Conservation (phyloP, 331 rosid species). For the Telfairia occidentalis region DNA sequence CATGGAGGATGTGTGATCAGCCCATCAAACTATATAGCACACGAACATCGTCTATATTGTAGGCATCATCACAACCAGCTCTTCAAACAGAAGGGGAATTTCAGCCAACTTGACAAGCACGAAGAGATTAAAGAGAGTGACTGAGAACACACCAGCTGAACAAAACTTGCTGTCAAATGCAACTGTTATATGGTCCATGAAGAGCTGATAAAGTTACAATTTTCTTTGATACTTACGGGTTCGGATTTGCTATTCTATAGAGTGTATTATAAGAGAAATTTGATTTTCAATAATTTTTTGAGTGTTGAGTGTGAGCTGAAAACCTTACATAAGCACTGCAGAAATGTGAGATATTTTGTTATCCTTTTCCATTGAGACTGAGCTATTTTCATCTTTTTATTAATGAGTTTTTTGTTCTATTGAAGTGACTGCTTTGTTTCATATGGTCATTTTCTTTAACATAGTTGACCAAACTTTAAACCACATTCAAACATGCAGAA, state of each 20-base stretch:
- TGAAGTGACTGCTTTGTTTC: not conserved
- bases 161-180: not conserved
- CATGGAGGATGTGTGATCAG: conserved; percentile 90
- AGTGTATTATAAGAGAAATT: not conserved
- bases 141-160: conserved; percentile 30
- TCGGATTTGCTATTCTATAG: not conserved
- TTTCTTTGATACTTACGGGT: not conserved
- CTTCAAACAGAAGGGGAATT: conserved; percentile 81
- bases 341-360: not conserved
- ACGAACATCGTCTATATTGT: conserved; percentile 75
- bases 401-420: not conserved
- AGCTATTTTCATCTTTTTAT: not conserved
- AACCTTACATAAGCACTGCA: conserved; percentile 2
- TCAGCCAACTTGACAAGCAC: conserved; percentile 65
- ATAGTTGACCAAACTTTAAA: not conserved
- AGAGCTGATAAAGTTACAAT: not conserved
- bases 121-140: conserved; percentile 30
- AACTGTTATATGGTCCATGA: not conserved
- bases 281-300: conserved; percentile 3
- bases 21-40: conserved; percentile 88
- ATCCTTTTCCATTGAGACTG: conserved; percentile 8
- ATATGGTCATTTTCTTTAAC: not conserved
- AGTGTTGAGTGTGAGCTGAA: not conserved
- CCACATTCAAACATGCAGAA: not conserved
- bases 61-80: conserved; percentile 89